phyloP scores from a whole-genome alignment of 768 basidiomycete species.

The Porphyrellus cyaneotinctus region DNA sequence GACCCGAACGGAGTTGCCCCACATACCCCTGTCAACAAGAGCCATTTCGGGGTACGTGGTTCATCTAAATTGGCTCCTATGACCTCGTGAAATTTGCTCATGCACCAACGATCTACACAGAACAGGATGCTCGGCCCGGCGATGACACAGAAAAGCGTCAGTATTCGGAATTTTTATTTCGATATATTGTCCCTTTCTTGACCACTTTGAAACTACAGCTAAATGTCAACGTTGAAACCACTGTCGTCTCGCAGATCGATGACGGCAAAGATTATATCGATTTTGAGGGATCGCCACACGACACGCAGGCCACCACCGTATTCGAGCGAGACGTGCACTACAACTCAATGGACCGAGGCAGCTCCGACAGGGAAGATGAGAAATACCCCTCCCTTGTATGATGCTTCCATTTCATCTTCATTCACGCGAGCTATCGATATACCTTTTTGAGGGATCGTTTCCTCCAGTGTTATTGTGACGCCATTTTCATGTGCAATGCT shows the following conservation, averaged over 20 bases:
- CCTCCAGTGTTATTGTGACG: neutral
- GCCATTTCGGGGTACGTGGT: conserved; percentile 22
- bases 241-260: conserved; percentile 30
- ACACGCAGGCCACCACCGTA: conserved; percentile 8
- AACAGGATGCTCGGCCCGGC: conserved; percentile 22
- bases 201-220: conserved; percentile 10
- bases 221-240: conserved; percentile 34
- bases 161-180: neutral
- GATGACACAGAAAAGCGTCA: conserved; percentile 21
- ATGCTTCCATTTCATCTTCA: neutral
- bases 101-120: conserved; percentile 6
- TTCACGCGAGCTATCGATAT: conserved; percentile 1
- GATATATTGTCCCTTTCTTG: neutral
- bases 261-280: conserved; percentile 23
- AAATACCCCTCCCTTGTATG: conserved; percentile 15
- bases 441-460: conserved; percentile 3
- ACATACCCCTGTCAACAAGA: conserved; percentile 18
- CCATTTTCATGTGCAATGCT: neutral
- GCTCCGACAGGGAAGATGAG: conserved; percentile 18
- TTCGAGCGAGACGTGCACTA: conserved; percentile 19
- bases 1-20: conserved; percentile 11
- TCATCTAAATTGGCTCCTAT: neutral
- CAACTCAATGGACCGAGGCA: conserved; percentile 16
- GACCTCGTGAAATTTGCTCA: neutral
- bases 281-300: conserved; percentile 13